Conservation (phyloP, 1,284 basidiomycete genomes). For the Pulchroboletus neoregius region DNA sequence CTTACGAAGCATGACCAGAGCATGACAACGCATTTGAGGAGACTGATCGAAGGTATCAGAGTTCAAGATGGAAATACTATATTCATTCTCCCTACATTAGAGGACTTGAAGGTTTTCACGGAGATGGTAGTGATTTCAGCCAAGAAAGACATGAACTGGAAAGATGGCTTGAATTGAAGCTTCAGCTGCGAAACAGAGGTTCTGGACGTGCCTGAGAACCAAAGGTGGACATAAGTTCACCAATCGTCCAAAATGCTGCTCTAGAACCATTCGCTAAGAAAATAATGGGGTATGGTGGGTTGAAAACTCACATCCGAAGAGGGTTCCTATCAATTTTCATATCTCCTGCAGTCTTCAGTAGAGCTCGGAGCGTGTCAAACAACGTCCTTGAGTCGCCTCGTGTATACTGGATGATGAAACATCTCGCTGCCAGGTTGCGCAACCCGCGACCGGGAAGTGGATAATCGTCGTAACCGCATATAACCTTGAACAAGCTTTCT, state of each 20-base stretch:
- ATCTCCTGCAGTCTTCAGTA: constrained; percentile 73
- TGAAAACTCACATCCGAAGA: constrained; percentile 59
- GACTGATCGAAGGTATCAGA: constrained; percentile 41
- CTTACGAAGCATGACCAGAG: constrained; percentile 75
- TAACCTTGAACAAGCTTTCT: constrained; percentile 57
- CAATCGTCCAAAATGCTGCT: constrained; percentile 77
- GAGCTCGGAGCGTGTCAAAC: constrained; percentile 82
- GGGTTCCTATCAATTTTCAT: constrained; percentile 65
- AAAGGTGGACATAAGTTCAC: constrained; percentile 81
- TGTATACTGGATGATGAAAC: constrained; percentile 74
- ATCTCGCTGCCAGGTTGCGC: constrained; percentile 76
- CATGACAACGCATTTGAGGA: constrained; percentile 80
- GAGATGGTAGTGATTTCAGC: constrained; percentile 71
- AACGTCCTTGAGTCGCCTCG: constrained; percentile 80
- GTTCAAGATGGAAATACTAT: not conserved
- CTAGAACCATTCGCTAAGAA: constrained; percentile 36
- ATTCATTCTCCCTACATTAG: constrained; percentile 48
- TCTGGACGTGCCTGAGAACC: constrained; percentile 68
- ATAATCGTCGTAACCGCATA: constrained; percentile 57
- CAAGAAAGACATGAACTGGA: constrained; percentile 91
- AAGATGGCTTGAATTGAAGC: not conserved
- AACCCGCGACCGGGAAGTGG: constrained; percentile 83
- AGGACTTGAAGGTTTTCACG: constrained; percentile 67
- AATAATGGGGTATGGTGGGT: constrained; percentile 5
- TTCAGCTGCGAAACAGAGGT: not conserved